Evolutionary conservation across 768 basidiomycete genomes (phyloP), one percentile per base, ranked within the genome.

Genomic region (Leccinum obscurum): DNA sequence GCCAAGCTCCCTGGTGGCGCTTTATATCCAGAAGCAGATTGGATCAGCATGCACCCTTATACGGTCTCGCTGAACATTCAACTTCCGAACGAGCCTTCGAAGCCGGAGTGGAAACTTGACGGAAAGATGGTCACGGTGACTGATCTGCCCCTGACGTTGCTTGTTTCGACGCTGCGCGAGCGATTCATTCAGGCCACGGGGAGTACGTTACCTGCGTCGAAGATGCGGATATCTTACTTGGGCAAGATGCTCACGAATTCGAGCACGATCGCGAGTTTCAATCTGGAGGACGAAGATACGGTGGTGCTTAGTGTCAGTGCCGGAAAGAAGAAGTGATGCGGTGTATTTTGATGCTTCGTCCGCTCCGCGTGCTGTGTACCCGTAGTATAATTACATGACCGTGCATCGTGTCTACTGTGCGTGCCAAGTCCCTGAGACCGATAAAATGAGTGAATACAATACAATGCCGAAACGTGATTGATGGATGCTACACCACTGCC

Each of bases 31-130:
- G 95, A 94, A 68, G 81, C 85, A 56, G 92, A 95, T 72, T 98
- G 95, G 95, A 85, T 93, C 65, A 80, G 80, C 52, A 87, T 93
- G 84, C 93, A 98, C 72, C 92, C 94, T 34, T 89, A 95, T 66
- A 90, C 96, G 13, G 92, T 98, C 68, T 88, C 89, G 26, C 81
- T 99, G 51, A 81, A 82, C 35, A 80, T 98, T 3, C 93, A 95
- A 70, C 79, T 99, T 64, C 95, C 96, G 2, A 81, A 78, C 56
- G 88, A 95, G 66, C 77, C 88, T 1, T 85, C 87, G 35, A 94
- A 92, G 71, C 89, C 95, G 0, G 95, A 96, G 74, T 96, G 92
- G 92, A 95, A 96, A 69, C 79, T 97, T 56, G 86, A 96, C 68
- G 95, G 95, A 0, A 81, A 80, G 55, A 77, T 86, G 44, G 85